Evolutionary conservation across 495 filamentous ascomycete genomes (phyloP).

Genomic region (Pyronema domesticum): DNA sequence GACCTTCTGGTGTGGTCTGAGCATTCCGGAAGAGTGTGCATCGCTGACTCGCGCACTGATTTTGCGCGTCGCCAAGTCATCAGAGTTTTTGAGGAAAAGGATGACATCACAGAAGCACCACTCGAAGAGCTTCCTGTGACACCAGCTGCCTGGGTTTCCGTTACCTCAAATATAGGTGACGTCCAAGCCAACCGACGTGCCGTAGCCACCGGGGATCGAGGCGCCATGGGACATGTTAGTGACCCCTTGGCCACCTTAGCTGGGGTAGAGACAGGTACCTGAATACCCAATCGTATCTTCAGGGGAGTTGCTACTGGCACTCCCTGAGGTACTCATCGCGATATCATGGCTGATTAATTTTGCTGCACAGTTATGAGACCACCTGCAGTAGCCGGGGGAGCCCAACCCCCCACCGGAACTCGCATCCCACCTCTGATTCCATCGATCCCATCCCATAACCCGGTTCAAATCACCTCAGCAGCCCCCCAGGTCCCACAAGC

Average conservation of each 20-base stretch:
- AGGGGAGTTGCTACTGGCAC: not conserved
- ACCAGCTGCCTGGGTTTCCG: conserved; percentile 1
- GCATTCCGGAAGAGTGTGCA: conserved; percentile 62
- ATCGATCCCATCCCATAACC: too few species aligned
- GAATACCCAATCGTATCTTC: not conserved
- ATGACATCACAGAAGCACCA: conserved; percentile 17
- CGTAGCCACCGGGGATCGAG: conserved; percentile 6
- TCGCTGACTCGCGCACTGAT: conserved; percentile 65
- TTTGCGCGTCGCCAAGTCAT: conserved; percentile 56
- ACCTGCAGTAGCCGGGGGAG: too few species aligned
- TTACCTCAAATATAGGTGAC: not conserved
- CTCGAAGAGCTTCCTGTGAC: conserved; percentile 7
- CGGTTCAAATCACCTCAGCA: too few species aligned
- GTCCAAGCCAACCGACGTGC: too few species aligned
- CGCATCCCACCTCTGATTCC: too few species aligned
- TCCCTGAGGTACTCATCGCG: not conserved
- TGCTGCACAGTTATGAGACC: too few species aligned
- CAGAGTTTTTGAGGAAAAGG: conserved; percentile 20
- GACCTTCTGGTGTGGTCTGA: conserved; percentile 91
- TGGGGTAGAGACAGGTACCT: not conserved
- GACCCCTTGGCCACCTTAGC: conserved; percentile 4
- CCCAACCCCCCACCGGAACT: too few species aligned
- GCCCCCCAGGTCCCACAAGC: too few species aligned
- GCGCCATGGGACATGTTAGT: conserved; percentile 13
- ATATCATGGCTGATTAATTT: too few species aligned